Evolutionary conservation across 2,329 filamentous ascomycete genomes (phyloP), one percentile per base, ranked within the genome.

Genomic region (Paraphaeosphaeria minitans): DNA sequence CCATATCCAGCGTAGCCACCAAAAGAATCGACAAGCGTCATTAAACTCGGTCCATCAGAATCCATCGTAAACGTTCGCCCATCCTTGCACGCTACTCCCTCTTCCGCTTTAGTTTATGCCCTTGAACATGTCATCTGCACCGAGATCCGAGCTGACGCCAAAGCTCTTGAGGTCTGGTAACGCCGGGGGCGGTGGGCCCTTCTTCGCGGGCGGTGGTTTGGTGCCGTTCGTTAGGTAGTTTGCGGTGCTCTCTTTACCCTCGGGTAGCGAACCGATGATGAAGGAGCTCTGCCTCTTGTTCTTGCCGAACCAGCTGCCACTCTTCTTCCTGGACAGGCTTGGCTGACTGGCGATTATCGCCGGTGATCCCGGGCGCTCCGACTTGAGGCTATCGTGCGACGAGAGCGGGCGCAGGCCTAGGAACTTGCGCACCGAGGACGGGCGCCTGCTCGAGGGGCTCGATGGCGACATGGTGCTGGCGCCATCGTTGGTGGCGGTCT

Each of bases 391-490:
- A 62, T 78, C 75, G 31, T 69, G 69, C 14, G 74, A 76, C 16
- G 74, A 71, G 21, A 76, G 63, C n/a, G 70, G 66, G 57, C 76
- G 75, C 39, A 78, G 68, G 42, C 75, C 75, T 19, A 78, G 68
- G 60, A 78, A 78, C 53, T 77, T 77, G 55, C 77, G 75, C n/a
- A 78, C 75, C 9, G 75, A 77, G 13, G 69, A 71, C 13, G 77
- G 76, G 13, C 77, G 75, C 60, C 70, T 72, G 54, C 52, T 57
- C 19, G 62, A 59, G 13, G 72, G 72, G 58, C 74, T 77, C 39
- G 72, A 66, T 19, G 74, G 72, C 35, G 73, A 73, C 46, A 72
- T 48, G 21, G 62, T 68, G 58, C 67, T 71, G 19, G 66, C 60
- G n/a, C 61, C 71, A 55, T 74, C 73, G 59, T 68, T 74, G 13